A percentile compares a stretch with the other conserved stretches of the same genome.
phyloP scores from a whole-genome alignment of 352 stramenopile species.

The Pythium aquatile region DNA sequence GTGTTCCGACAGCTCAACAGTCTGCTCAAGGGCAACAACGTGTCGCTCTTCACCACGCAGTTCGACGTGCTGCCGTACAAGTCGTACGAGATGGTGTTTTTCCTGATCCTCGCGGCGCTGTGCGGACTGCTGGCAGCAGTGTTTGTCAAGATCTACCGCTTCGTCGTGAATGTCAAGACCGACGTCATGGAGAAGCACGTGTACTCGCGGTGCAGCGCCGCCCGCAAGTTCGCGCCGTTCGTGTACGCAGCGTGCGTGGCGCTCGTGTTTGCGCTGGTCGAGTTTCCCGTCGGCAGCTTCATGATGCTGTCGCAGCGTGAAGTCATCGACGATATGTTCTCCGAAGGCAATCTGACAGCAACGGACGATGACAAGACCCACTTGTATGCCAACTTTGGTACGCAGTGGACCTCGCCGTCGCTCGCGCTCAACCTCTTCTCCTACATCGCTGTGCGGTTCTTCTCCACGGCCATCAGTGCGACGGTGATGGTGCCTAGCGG shows the following conservation, averaged over 20 bases:
- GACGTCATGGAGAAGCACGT: slow-evolving; percentile 36
- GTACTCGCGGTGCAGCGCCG: slow-evolving; percentile 25
- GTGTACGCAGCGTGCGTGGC: slow-evolving; percentile 66
- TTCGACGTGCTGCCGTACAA: slow-evolving; percentile 74
- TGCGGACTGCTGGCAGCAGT: slow-evolving; percentile 82
- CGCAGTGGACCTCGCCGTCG: slow-evolving; percentile 60
- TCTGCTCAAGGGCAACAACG: slow-evolving; percentile 51
- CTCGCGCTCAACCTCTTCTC: slow-evolving; percentile 63
- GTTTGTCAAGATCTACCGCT: slow-evolving; percentile 71
- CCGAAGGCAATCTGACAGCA: slow-evolving; percentile 47
- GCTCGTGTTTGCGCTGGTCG: slow-evolving; percentile 61
- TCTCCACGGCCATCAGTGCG: slow-evolving; percentile 72
- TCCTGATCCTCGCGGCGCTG: slow-evolving; percentile 74
- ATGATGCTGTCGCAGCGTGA: slow-evolving; percentile 76
- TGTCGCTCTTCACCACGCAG: slow-evolving; percentile 79
- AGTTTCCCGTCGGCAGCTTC: slow-evolving; percentile 77
- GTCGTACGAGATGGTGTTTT: slow-evolving; percentile 70
- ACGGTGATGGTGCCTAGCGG: slow-evolving; percentile 87
- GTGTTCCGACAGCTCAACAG: slow-evolving; percentile 79
- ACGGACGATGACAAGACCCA: slow-evolving; percentile 19
- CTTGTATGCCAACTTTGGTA: slow-evolving; percentile 40
- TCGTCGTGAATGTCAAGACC: slow-evolving; percentile 46
- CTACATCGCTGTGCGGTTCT: slow-evolving; percentile 74
- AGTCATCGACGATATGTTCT: slow-evolving; percentile 89
- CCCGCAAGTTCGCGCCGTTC: slow-evolving; percentile 46